A percentile compares a stretch with the other conserved stretches of the same genome.
These are phyloP conservation scores for Apiospora saccharicola DNA, from an alignment of 2,329 filamentous ascomycete species.

Conservation along the genomic window DNA sequence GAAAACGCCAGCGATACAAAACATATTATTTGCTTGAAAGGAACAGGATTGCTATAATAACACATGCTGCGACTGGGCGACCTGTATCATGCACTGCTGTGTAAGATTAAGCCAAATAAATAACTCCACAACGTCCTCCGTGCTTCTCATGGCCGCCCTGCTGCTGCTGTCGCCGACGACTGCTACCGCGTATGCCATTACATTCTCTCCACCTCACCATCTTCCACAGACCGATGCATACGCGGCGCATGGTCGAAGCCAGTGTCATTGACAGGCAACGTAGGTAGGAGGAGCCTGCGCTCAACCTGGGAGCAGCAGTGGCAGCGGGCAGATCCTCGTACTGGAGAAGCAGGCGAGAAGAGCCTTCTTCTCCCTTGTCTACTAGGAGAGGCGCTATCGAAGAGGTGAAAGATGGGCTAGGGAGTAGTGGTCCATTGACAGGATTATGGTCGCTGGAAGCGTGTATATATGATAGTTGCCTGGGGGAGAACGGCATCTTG, in stretches of 20 bases:
- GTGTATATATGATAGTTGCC: neutral
- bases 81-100: too few relatives aligned
- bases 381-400: neutral
- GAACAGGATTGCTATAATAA: neutral
- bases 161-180: neutral
- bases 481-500: neutral
- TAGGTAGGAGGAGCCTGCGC: neutral
- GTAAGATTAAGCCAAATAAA: neutral
- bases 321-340: neutral
- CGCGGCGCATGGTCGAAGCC: neutral
- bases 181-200: neutral
- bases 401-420: too few relatives aligned
- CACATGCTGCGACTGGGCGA: neutral
- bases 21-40: neutral
- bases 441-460: neutral
- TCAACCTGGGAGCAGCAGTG: neutral
- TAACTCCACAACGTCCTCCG: neutral
- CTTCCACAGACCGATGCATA: neutral
- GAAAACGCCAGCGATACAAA: too few relatives aligned
- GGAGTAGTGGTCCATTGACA: neutral
- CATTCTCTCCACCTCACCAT: neutral
- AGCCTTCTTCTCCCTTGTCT: neutral
- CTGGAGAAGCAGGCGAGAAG: too few relatives aligned
- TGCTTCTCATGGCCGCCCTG: neutral
- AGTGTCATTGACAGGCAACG: neutral